Conservation (phyloP, 768 basidiomycete species). For the Tephrocybe sp. region DNA sequence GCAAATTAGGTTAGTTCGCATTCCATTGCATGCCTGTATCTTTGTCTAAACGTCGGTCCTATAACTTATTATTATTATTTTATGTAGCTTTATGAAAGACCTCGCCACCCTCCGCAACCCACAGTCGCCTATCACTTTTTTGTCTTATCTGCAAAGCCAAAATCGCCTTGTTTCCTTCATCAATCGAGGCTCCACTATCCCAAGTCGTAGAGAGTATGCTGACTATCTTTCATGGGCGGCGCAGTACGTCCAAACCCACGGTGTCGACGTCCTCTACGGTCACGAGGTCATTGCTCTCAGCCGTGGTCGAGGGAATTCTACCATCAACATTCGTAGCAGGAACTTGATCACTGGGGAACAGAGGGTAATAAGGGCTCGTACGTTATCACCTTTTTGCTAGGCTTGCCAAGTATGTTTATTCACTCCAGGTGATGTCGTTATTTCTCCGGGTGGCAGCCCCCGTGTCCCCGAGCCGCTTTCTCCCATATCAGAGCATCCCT, state of each 20-base stretch:
- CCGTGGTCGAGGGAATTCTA: constrained; percentile 24
- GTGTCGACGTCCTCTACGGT: constrained; percentile 43
- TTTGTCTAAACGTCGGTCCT: no score
- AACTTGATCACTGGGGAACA: constrained; percentile 34
- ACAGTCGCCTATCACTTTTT: constrained; percentile 50
- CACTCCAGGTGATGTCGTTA: constrained; percentile 51
- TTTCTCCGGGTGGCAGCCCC: constrained; percentile 51
- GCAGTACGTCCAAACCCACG: constrained; percentile 38
- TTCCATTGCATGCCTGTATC: no score
- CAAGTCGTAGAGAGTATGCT: constrained; percentile 52
- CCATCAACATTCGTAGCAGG: constrained; percentile 38
- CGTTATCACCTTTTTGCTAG: neutral
- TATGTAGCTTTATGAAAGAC: constrained; percentile 50
- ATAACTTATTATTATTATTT: neutral
- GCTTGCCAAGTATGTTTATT: neutral
- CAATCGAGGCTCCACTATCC: constrained; percentile 50
- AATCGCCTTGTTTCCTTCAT: constrained; percentile 51
- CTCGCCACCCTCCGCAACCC: constrained; percentile 53
- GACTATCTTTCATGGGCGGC: constrained; percentile 59
- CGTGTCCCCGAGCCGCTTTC: constrained; percentile 38
- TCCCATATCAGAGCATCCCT: constrained; percentile 30
- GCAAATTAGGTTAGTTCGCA: constrained; percentile 45
- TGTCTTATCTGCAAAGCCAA: constrained; percentile 51
- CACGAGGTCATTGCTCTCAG: constrained; percentile 44
- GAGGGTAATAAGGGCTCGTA: constrained; percentile 36